Evolutionary conservation across 139 green algal genomes (phyloP).

Genomic region (Tetradesmus lagerheimii): DNA sequence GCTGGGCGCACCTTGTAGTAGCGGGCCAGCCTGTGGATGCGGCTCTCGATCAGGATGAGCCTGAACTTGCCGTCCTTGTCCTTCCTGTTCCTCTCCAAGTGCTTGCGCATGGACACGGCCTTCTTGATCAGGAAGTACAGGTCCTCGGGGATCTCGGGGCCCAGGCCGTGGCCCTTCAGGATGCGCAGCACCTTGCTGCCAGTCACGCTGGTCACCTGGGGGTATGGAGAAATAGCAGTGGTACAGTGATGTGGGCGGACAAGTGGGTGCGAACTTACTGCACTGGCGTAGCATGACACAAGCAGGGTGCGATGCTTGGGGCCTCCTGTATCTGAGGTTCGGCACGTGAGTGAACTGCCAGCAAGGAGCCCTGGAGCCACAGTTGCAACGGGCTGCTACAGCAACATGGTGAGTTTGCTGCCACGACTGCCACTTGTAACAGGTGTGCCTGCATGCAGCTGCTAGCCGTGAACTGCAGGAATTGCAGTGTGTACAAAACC

Average conservation of each 20-base stretch:
- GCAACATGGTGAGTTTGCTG: no score
- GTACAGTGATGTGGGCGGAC: background rate
- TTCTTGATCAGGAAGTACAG: conserved; percentile 99
- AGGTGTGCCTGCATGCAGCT: no score
- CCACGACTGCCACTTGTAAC: no score
- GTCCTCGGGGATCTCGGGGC: conserved; percentile 98
- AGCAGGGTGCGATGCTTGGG: no score
- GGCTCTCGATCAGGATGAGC: conserved; percentile 93
- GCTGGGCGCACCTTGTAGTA: conserved; percentile 94
- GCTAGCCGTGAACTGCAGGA: no score
- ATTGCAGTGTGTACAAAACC: no score
- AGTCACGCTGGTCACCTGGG: conserved; percentile 89
- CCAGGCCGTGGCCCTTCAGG: conserved; percentile 93
- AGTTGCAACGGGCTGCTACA: no score
- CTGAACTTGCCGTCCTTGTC: conserved; percentile 96
- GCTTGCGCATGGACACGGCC: conserved; percentile 97
- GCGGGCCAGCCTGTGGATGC: conserved; percentile 98
- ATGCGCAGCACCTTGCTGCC: conserved; percentile 98
- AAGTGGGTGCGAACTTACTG: no score
- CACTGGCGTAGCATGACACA: no score
- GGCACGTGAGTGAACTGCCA: no score
- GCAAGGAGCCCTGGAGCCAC: no score
- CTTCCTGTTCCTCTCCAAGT: conserved; percentile 98
- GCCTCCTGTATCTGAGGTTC: no score
- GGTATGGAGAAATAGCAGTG: background rate